Evolutionary conservation across 2,329 filamentous ascomycete genomes (phyloP).

Genomic region (Thielaviopsis musarum): DNA sequence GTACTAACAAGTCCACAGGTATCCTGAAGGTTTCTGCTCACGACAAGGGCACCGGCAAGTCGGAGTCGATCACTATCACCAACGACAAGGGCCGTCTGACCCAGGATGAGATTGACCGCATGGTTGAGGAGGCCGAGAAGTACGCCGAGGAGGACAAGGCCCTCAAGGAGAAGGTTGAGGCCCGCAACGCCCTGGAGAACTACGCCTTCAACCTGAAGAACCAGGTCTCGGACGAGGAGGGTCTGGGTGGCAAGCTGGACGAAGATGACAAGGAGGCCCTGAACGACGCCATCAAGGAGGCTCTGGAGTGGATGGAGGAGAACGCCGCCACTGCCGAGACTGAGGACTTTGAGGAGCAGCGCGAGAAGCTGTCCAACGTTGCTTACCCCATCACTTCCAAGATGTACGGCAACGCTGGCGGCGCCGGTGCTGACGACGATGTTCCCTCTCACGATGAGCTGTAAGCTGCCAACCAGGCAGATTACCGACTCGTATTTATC

Average conservation of each 20-base stretch:
- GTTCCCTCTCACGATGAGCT: slow-evolving; percentile 64
- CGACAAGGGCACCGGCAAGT: slow-evolving; percentile 97
- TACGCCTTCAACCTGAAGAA: slow-evolving; percentile 99
- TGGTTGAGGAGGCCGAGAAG: slow-evolving; percentile 96
- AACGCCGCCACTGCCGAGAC: slow-evolving; percentile 69
- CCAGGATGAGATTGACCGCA: slow-evolving; percentile 95
- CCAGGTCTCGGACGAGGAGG: slow-evolving; percentile 93
- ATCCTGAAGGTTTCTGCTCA: slow-evolving; percentile 91
- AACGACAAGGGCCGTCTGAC: slow-evolving; percentile 98
- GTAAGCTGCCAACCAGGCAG: slow-evolving; percentile 32
- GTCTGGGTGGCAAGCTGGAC: slow-evolving; percentile 94
- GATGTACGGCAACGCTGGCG: slow-evolving; percentile 57
- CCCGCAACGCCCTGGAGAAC: slow-evolving; percentile 94
- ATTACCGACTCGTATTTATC: not conserved
- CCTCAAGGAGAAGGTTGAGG: slow-evolving; percentile 89
- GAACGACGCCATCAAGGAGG: slow-evolving; percentile 90
- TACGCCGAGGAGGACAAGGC: slow-evolving; percentile 99
- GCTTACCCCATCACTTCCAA: slow-evolving; percentile 99
- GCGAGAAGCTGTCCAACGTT: slow-evolving; percentile 93
- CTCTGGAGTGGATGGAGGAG: slow-evolving; percentile 92
- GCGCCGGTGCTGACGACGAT: slow-evolving; percentile 52
- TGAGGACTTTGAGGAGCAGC: slow-evolving; percentile 98
- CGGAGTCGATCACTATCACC: slow-evolving; percentile 94
- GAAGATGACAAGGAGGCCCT: slow-evolving; percentile 97
- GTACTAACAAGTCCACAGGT: slow-evolving; percentile 14